These are phyloP conservation scores for Sarocladiaceae sp. DNA, from an alignment of 2,329 filamentous ascomycete species.

Conservation along the genomic window DNA sequence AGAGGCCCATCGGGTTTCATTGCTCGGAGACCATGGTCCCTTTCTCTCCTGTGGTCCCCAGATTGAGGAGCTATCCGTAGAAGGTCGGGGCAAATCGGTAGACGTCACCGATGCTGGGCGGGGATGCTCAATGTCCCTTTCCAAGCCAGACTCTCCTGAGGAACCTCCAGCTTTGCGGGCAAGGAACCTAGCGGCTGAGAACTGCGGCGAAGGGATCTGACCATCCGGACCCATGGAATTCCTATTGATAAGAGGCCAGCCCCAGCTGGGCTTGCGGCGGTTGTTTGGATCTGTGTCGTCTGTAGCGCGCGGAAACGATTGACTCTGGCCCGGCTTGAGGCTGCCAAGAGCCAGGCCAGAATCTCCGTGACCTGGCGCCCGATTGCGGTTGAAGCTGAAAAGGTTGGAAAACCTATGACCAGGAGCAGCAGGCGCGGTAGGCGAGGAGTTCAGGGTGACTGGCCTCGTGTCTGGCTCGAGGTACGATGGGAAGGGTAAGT, in stretches of 20 bases:
- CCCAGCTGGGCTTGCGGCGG: slow-evolving; percentile 48
- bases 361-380: slow-evolving; percentile 48
- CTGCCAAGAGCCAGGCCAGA: slow-evolving; percentile 59
- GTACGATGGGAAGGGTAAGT: slow-evolving; percentile 48
- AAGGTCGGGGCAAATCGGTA: slow-evolving; percentile 66
- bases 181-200: slow-evolving; percentile 16
- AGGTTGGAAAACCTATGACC: slow-evolving; percentile 39
- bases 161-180: background rate
- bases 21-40: slow-evolving; percentile 56
- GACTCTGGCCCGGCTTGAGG: slow-evolving; percentile 65
- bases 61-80: slow-evolving; percentile 70
- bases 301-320: slow-evolving; percentile 62
- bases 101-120: slow-evolving; percentile 65
- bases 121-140: slow-evolving; percentile 53
- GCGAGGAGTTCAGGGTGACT: slow-evolving; percentile 32
- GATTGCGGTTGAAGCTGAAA: slow-evolving; percentile 57
- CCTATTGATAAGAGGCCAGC: slow-evolving; percentile 16
- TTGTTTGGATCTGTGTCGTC: slow-evolving; percentile 48
- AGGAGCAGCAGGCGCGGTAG: slow-evolving; percentile 25
- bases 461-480: slow-evolving; percentile 40
- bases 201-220: background rate
- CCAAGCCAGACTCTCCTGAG: slow-evolving; percentile 35
- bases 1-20: slow-evolving; percentile 21
- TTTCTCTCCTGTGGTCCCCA: slow-evolving; percentile 46
- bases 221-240: slow-evolving; percentile 42